phyloP scores from a whole-genome alignment of 2,329 filamentous ascomycete genomes.

The Verticillium isaacii region DNA sequence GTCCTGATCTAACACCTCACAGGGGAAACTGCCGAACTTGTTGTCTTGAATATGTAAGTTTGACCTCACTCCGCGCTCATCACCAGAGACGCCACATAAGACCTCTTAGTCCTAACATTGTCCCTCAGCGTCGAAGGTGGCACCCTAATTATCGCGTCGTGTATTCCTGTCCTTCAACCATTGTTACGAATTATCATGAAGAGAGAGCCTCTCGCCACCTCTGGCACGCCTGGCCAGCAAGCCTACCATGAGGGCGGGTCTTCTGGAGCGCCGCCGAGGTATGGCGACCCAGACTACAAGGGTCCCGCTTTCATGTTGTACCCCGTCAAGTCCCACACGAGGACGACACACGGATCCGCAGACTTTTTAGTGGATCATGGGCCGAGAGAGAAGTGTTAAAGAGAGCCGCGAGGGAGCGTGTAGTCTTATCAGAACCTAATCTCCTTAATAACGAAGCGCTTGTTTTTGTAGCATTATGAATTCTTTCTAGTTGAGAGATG shows the following conservation, averaged over 20 bases:
- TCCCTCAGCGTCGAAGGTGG: slow-evolving; percentile 23
- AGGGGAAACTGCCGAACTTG: slow-evolving; percentile 33
- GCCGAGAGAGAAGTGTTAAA: neutral
- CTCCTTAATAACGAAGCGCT: neutral
- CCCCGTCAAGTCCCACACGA: neutral
- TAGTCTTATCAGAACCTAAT: neutral
- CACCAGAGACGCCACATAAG: neutral
- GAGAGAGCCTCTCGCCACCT: neutral
- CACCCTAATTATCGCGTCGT: slow-evolving; percentile 29
- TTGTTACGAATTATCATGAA: slow-evolving; percentile 11
- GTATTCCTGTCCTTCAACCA: slow-evolving; percentile 27
- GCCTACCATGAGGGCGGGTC: neutral
- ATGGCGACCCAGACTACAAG: neutral
- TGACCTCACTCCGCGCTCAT: neutral
- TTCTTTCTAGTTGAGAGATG: no score
- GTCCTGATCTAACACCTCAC: neutral
- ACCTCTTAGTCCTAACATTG: neutral
- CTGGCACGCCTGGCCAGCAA: neutral
- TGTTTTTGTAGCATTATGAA: neutral
- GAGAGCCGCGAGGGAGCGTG: neutral
- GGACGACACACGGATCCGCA: neutral
- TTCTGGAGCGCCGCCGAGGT: neutral
- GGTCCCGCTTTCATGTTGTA: neutral
- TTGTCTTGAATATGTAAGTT: slow-evolving; percentile 39
- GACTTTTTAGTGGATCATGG: neutral